Conservation (phyloP, 768 basidiomycete species). For the Zangia roseola region DNA sequence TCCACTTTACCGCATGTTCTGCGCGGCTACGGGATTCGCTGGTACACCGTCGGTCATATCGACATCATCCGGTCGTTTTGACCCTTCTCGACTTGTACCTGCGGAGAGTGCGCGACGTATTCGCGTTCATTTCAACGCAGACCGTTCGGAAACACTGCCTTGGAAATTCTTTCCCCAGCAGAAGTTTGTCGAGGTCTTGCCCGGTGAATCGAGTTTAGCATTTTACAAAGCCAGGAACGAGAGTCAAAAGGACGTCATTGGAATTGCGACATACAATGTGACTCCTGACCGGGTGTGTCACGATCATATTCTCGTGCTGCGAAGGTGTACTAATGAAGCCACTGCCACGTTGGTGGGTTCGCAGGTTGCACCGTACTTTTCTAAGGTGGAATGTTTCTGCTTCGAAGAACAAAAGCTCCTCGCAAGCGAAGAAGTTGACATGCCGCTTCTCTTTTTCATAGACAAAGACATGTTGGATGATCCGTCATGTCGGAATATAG, state of each 20-base stretch:
- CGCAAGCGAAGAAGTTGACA: slow-evolving; percentile 95
- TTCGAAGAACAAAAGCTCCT: slow-evolving; percentile 97
- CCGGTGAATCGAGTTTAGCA: slow-evolving; percentile 93
- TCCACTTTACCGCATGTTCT: slow-evolving; percentile 96
- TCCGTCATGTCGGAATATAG: slow-evolving; percentile 79
- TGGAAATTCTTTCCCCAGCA: slow-evolving; percentile 95
- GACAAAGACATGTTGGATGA: slow-evolving; percentile 97
- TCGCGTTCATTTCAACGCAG: slow-evolving; percentile 95
- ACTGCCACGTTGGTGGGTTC: neutral
- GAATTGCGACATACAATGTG: slow-evolving; percentile 98
- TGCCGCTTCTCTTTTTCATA: slow-evolving; percentile 98
- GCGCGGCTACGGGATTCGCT: slow-evolving; percentile 94
- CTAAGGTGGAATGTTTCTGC: slow-evolving; percentile 99
- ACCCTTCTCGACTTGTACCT: slow-evolving; percentile 81
- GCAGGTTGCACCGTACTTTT: slow-evolving; percentile 96
- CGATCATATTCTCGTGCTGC: neutral
- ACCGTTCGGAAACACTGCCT: slow-evolving; percentile 82
- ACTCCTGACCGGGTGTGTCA: slow-evolving; percentile 88
- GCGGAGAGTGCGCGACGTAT: slow-evolving; percentile 69
- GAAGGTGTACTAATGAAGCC: neutral
- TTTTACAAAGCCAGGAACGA: slow-evolving; percentile 94
- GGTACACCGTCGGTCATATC: slow-evolving; percentile 90
- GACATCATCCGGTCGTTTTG: slow-evolving; percentile 59
- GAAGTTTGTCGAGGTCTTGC: slow-evolving; percentile 84
- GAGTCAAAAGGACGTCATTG: slow-evolving; percentile 85